Evolutionary conservation across 176 grass and related monocot genomes (phyloP).

Genomic region (barley (Hordeum vulgare)): DNA sequence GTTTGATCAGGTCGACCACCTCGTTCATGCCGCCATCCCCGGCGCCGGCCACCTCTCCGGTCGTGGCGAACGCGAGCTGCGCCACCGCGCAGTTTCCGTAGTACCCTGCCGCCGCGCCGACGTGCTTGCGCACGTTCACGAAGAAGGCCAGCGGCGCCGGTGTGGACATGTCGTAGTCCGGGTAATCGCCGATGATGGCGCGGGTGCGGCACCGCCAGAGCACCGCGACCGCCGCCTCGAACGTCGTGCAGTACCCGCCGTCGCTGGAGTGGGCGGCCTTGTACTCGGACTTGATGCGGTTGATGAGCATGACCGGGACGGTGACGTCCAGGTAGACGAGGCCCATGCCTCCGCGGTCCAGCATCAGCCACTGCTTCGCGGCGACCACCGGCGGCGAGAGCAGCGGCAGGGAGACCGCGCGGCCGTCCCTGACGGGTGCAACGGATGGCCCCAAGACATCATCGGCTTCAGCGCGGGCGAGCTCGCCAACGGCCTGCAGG

Average conservation of each 20-base stretch:
- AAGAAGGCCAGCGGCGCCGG: constrained; percentile 24
- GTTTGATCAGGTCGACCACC: not conserved
- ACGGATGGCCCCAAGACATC: no score
- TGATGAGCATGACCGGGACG: not conserved
- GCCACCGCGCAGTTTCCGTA: constrained; percentile 34
- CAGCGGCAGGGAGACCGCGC: not conserved
- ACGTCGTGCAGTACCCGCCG: constrained; percentile 10
- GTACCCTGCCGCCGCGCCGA: constrained; percentile 4
- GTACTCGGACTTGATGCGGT: not conserved
- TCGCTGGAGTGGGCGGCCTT: not conserved
- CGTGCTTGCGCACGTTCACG: constrained; percentile 18
- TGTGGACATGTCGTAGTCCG: not conserved
- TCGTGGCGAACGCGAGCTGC: not conserved
- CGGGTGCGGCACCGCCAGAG: constrained; percentile 34
- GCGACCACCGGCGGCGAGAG: not conserved
- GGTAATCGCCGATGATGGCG: not conserved
- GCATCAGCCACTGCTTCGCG: not conserved
- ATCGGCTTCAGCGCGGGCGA: not conserved
- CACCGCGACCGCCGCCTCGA: constrained; percentile 20
- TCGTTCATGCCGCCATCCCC: not conserved
- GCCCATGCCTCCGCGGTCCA: not conserved
- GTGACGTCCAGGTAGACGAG: not conserved
- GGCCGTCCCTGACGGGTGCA: not conserved
- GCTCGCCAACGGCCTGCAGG: constrained; percentile 17
- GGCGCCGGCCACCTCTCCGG: not conserved